Evolutionary conservation across 768 basidiomycete genomes (phyloP).

Genomic region (Termitomyces sp.): DNA sequence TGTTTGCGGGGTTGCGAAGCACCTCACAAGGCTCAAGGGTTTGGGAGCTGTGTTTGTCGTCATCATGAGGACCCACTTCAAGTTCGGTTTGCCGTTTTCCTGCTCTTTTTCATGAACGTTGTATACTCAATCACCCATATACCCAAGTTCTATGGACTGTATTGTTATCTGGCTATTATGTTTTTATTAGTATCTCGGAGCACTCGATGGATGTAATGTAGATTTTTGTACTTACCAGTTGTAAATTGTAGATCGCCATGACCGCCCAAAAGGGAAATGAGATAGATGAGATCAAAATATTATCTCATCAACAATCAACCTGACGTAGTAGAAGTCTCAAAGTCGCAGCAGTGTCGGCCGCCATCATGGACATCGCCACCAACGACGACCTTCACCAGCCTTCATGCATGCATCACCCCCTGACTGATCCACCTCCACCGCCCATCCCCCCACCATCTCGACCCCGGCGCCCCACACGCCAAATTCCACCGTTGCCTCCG

Average conservation of each 20-base stretch:
- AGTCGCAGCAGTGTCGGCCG: not conserved
- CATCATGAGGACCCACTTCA: slow-evolving; percentile 2
- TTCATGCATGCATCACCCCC: slow-evolving; percentile 2
- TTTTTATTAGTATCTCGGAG: slow-evolving; percentile 3
- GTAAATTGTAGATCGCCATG: slow-evolving; percentile 3
- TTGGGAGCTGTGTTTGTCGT: slow-evolving; percentile 34
- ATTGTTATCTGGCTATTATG: slow-evolving; percentile 9
- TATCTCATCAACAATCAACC: slow-evolving; percentile 16
- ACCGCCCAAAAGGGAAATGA: slow-evolving; percentile 2
- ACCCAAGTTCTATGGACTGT: slow-evolving; percentile 6
- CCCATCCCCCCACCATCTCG: not conserved
- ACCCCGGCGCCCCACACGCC: slow-evolving; percentile 19
- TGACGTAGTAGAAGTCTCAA: slow-evolving; percentile 16
- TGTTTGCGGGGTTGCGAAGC: slow-evolving; percentile 41
- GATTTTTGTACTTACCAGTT: not conserved
- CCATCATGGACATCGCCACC: slow-evolving; percentile 9
- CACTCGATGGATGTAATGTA: not conserved
- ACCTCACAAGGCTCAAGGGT: slow-evolving; percentile 30
- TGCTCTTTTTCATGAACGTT: not conserved
- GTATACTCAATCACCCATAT: slow-evolving; percentile 13
- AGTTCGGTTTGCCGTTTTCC: not conserved
- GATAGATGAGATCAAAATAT: slow-evolving; percentile 6
- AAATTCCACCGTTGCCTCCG: slow-evolving; percentile 16
- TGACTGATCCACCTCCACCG: not conserved
- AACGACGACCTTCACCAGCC: slow-evolving; percentile 1